A percentile compares a stretch with the other conserved stretches of the same genome.
phyloP scores from a whole-genome alignment of 768 basidiomycete species.

The Zangia roseola region DNA sequence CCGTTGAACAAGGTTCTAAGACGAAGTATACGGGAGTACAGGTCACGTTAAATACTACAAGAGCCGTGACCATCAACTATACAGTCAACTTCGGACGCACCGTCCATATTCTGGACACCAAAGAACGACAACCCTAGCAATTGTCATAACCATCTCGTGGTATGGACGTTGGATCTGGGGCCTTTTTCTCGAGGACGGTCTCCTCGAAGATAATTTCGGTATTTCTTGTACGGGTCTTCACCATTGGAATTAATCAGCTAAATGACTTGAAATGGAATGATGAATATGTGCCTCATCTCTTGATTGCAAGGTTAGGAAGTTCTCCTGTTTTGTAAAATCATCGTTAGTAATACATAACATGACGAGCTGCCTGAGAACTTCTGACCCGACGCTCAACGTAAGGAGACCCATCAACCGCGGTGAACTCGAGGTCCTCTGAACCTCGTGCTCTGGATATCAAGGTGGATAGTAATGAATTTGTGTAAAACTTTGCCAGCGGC shows the following conservation, averaged over 20 bases:
- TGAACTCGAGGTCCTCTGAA: conserved; percentile 17
- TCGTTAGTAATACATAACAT: background rate
- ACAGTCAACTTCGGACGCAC: conserved; percentile 5
- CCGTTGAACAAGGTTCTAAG: too few species aligned
- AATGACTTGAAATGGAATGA: background rate
- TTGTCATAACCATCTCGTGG: background rate
- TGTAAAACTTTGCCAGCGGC: conserved; percentile 35
- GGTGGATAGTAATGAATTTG: conserved; percentile 36
- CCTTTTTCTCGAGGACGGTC: conserved; percentile 14
- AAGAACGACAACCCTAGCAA: background rate
- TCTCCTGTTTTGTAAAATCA: conserved; percentile 6
- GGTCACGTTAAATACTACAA: too few species aligned
- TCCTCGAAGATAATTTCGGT: conserved; percentile 25
- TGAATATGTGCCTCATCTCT: conserved; percentile 12
- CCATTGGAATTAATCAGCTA: background rate
- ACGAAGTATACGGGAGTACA: too few species aligned
- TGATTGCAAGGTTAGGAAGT: conserved; percentile 7
- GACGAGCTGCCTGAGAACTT: background rate
- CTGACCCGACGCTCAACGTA: conserved; percentile 21
- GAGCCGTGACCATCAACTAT: background rate
- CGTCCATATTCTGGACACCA: too few species aligned
- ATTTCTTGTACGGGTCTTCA: conserved; percentile 12
- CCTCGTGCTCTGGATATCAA: conserved; percentile 30
- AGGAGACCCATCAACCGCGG: conserved; percentile 20
- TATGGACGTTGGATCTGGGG: conserved; percentile 8